Evolutionary conservation across 805 yeast species (phyloP).

Genomic region (Kodamaea kaohsiungensis): DNA sequence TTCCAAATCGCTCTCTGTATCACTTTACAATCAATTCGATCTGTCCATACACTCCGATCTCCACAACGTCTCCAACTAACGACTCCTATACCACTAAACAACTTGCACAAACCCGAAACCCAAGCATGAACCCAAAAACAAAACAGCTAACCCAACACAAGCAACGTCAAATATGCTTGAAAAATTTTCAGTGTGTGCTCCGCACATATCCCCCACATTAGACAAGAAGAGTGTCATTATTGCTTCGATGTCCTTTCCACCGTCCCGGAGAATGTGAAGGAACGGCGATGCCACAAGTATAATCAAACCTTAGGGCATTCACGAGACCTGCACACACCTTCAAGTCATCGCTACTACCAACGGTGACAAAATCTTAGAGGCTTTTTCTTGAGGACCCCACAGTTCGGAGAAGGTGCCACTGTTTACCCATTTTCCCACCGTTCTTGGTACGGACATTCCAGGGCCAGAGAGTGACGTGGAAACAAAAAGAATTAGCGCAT

Average conservation of each 20-base stretch:
- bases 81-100: neutral
- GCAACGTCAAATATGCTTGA: neutral
- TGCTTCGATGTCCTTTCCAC: neutral
- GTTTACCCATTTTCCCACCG: neutral
- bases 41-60: neutral
- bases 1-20: too few species aligned
- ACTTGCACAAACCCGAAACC: neutral
- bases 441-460: neutral
- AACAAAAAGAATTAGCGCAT: neutral
- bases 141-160: neutral
- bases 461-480: neutral
- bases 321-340: neutral
- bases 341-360: neutral
- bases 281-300: neutral
- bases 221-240: neutral
- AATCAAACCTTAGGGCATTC: slow-evolving; percentile 1
- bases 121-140: too few species aligned
- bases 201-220: neutral
- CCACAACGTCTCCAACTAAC: neutral
- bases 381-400: neutral
- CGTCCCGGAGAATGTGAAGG: neutral
- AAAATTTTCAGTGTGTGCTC: neutral
- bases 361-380: neutral
- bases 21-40: too few species aligned
- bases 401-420: slow-evolving; percentile 1